These are phyloP conservation scores for Phyllosticta citribraziliensis DNA, from an alignment of 2,329 filamentous ascomycete species.

Conservation along the genomic window DNA sequence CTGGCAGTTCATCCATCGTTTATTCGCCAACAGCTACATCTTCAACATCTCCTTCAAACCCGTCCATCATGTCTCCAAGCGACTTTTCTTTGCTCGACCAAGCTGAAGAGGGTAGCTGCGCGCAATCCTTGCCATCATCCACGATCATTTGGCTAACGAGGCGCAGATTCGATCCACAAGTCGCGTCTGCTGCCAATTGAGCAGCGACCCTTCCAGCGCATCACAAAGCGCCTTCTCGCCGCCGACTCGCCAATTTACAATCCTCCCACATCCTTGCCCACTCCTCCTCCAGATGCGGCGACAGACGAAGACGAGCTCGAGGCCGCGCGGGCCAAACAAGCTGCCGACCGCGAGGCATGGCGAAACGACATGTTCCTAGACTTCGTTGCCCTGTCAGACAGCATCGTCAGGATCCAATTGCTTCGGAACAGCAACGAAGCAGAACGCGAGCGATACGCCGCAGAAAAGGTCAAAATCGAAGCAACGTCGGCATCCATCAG, in stretches of 20 bases:
- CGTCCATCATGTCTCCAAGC: conserved; percentile 34
- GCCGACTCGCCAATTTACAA: conserved; percentile 54
- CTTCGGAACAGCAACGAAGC: conserved; percentile 71
- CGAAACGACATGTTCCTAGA: conserved; percentile 79
- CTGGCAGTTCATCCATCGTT: not conserved
- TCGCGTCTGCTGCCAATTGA: conserved; percentile 79
- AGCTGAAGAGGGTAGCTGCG: conserved; percentile 48
- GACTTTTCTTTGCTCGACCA: conserved; percentile 61
- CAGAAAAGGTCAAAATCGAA: conserved; percentile 70
- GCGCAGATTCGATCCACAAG: conserved; percentile 72
- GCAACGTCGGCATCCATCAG: conserved; percentile 68
- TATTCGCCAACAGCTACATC: not conserved
- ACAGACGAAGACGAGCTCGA: conserved; percentile 34
- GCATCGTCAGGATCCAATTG: conserved; percentile 79
- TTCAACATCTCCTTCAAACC: not conserved
- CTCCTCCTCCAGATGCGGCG: conserved; percentile 54
- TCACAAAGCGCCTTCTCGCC: conserved; percentile 69
- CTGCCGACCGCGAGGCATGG: conserved; percentile 54
- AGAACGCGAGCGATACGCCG: conserved; percentile 74
- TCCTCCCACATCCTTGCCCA: conserved; percentile 48
- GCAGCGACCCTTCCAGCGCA: conserved; percentile 82
- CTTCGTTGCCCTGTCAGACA: conserved; percentile 79
- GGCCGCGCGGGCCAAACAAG: conserved; percentile 25
- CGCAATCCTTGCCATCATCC: not conserved
- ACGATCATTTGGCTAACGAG: conserved; percentile 7